These are phyloP conservation scores for Choanephora cucurbitarum DNA, from an alignment of 371 early-diverging fungal genomes.

Conservation along the genomic window DNA sequence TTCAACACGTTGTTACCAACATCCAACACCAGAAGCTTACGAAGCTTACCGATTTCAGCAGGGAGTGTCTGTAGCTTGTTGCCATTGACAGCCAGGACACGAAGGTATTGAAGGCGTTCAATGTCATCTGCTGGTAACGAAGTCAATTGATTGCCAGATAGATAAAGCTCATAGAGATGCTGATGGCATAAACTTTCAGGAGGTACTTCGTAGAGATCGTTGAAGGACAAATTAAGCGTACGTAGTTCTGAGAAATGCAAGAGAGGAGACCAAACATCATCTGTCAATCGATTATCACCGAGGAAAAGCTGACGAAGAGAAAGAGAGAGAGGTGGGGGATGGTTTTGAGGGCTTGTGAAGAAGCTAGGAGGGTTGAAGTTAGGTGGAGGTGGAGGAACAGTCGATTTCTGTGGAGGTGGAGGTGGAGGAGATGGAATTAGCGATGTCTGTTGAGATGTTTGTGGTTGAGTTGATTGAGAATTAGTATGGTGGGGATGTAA, in stretches of 20 bases:
- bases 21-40: constrained; percentile 76
- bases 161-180: constrained; percentile 72
- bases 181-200: constrained; percentile 54
- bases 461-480: not conserved
- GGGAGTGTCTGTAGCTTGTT: constrained; percentile 90
- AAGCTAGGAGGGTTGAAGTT: constrained; percentile 56
- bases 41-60: constrained; percentile 87
- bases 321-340: constrained; percentile 64
- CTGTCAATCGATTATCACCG: constrained; percentile 85
- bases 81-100: constrained; percentile 82
- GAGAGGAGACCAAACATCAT: constrained; percentile 76
- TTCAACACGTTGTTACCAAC: constrained; percentile 86
- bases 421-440: not conserved
- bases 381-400: constrained; percentile 24
- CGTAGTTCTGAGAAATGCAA: constrained; percentile 72
- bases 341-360: constrained; percentile 55
- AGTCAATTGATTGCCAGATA: constrained; percentile 86
- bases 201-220: constrained; percentile 82
- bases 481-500: not conserved
- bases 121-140: constrained; percentile 88
- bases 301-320: constrained; percentile 68
- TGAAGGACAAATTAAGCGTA: constrained; percentile 82
- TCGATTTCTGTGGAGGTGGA: not conserved
- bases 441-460: not conserved
- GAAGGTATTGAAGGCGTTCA: constrained; percentile 68